phyloP scores from a whole-genome alignment of 2,329 filamentous ascomycete genomes.

The Colletotrichum acutatum region DNA sequence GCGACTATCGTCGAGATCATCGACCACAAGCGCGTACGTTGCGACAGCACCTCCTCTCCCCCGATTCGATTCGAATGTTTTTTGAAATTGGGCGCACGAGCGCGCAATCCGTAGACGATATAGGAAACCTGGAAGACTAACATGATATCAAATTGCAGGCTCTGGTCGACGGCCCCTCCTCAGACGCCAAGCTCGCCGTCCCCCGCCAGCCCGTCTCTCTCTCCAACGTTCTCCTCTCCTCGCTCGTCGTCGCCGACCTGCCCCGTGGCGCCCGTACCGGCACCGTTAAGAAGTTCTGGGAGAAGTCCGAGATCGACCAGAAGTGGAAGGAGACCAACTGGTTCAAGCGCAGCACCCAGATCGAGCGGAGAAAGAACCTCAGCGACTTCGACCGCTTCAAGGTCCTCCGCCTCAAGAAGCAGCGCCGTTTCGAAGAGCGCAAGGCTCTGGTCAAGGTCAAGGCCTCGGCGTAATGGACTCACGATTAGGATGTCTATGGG shows the following conservation, averaged over 20 bases:
- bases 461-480: constrained; percentile 74
- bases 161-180: constrained; percentile 93
- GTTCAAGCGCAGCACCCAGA: constrained; percentile 92
- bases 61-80: background rate
- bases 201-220: constrained; percentile 89
- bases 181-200: constrained; percentile 81
- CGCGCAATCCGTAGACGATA: background rate
- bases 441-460: constrained; percentile 96
- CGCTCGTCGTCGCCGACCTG: constrained; percentile 86
- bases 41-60: constrained; percentile 15
- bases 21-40: constrained; percentile 99
- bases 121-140: background rate
- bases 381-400: constrained; percentile 99
- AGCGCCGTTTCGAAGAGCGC: constrained; percentile 97
- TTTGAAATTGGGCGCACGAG: background rate
- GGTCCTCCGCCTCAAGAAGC: constrained; percentile 99
- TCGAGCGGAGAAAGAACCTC: constrained; percentile 86
- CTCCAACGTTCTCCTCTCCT: constrained; percentile 86
- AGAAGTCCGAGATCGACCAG: constrained; percentile 88
- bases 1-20: constrained; percentile 99
- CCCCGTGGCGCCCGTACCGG: constrained; percentile 86
- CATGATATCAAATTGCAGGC: constrained; percentile 66
- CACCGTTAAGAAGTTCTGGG: constrained; percentile 88
- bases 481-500: constrained; percentile 32
- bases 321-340: constrained; percentile 94